Evolutionary conservation across 2,329 filamentous ascomycete species (phyloP), one percentile per base, ranked within the genome.

Genomic region (Periconia digitata): DNA sequence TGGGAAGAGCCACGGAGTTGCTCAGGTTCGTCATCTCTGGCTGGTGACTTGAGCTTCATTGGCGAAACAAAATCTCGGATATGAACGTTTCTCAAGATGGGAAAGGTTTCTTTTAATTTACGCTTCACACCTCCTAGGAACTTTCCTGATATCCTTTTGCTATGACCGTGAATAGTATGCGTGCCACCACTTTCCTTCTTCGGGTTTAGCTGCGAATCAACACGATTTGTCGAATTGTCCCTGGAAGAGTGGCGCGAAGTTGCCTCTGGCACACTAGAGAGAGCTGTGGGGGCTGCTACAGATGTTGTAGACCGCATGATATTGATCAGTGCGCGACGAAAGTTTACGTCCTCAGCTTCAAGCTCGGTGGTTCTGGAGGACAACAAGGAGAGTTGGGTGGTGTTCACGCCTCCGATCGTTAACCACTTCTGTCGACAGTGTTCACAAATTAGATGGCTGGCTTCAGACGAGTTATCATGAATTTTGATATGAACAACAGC

Each of bases 351-450:
- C 7, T 51, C 38, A 3, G 43, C 42, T 23, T 63, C 56, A 8
- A 49, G 45, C 16, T 62, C 60, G 8, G 51, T 55, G 6, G 55
- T 62, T 6, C 46, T 41, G 1, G 43, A 50, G 15, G 63, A 67
- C 8, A 63, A 40, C 12, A 69, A 44, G 2, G 63, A 67, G 13
- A 62, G 43, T 20, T 56, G 53, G 10, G 63, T 67, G 2, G 54
- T 43, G 39, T 62, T 66, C 8, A 42, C 20, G 24, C 54, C 56
- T 8, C 63, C 60, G 40, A 64, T 54, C 8, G 59, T 57, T n/a
- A 62, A 37, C 62, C 63, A 66, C 21, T 55, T 50, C 21, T 57
- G 45, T 5, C 51, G 18, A 37, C 64, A 69, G 2, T 44, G 51
- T 8, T 64, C 58, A 22, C 66, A 68, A 12, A 49, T 8, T 10